Conservation (phyloP, 352 stramenopile species). For the Globisporangium parvum region DNA sequence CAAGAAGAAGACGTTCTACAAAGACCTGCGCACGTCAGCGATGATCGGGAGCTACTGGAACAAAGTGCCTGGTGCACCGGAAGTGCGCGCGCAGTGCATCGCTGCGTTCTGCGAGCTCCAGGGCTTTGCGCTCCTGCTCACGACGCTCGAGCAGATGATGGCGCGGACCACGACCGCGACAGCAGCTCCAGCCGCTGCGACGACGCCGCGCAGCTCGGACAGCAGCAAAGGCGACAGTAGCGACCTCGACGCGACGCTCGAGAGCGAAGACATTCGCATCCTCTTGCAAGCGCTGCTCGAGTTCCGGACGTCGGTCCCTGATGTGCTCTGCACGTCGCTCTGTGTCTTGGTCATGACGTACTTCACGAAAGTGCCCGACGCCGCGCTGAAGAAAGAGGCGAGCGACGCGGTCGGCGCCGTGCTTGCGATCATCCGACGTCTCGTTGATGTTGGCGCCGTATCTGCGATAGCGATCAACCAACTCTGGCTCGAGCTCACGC, state of each 20-base stretch:
- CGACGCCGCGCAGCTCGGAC: background rate
- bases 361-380: slow-evolving; percentile 70
- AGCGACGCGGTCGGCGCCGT: slow-evolving; percentile 78
- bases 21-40: slow-evolving; percentile 77
- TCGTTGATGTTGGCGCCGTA: slow-evolving; percentile 63
- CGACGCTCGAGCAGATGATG: slow-evolving; percentile 69
- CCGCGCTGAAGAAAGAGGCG: slow-evolving; percentile 81
- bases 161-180: slow-evolving; percentile 8
- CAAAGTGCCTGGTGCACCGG: slow-evolving; percentile 70
- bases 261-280: slow-evolving; percentile 78
- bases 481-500: slow-evolving; percentile 79
- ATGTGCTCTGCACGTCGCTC: slow-evolving; percentile 55
- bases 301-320: slow-evolving; percentile 58
- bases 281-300: slow-evolving; percentile 77
- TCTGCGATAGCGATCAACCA: slow-evolving; percentile 52
- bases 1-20: slow-evolving; percentile 90
- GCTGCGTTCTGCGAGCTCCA: slow-evolving; percentile 77
- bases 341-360: slow-evolving; percentile 80
- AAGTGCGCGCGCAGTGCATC: slow-evolving; percentile 82
- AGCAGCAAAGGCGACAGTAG: slow-evolving; percentile 26
- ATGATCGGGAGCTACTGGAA: slow-evolving; percentile 90
- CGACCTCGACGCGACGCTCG: slow-evolving; percentile 48
- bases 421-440: slow-evolving; percentile 67
- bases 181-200: background rate
- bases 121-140: slow-evolving; percentile 68